phyloP scores from a whole-genome alignment of 306 rosid genomes.

The Quercus suber region DNA sequence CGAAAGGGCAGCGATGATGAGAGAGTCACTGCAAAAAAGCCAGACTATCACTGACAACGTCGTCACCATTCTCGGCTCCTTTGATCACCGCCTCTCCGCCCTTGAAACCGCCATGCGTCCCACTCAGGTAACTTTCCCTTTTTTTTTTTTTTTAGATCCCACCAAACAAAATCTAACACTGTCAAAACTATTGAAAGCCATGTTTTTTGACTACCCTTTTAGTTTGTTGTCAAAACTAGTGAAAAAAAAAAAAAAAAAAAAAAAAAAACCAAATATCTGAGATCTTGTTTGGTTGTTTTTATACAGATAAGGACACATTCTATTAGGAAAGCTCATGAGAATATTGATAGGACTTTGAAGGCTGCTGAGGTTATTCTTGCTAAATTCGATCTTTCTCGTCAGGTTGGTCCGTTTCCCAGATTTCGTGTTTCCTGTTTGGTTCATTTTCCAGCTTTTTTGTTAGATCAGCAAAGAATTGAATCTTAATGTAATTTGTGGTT shows the following conservation, averaged over 20 bases:
- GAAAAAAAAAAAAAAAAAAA: too few relatives aligned
- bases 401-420: constrained; percentile 69
- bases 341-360: constrained; percentile 87
- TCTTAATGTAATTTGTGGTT: neutral
- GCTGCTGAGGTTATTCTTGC: constrained; percentile 81
- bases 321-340: constrained; percentile 93
- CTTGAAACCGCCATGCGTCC: constrained; percentile 99
- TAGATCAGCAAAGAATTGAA: neutral
- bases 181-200: too few relatives aligned
- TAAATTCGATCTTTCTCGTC: constrained; percentile 85
- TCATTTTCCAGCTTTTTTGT: neutral
- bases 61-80: constrained; percentile 87
- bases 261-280: too few relatives aligned
- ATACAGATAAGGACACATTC: constrained; percentile 84
- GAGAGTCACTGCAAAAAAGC: constrained; percentile 86
- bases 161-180: neutral
- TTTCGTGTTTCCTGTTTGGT: constrained; percentile 3
- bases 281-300: constrained; percentile 8
- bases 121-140: constrained; percentile 59
- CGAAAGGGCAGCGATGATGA: constrained; percentile 73
- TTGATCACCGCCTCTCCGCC: constrained; percentile 96
- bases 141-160: neutral
- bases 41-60: constrained; percentile 87
- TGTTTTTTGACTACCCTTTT: too few relatives aligned
- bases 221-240: too few relatives aligned